Base-by-base conservation (phyloP, 805 yeast genomes). In the Schwanniomyces yamadae region DNA sequence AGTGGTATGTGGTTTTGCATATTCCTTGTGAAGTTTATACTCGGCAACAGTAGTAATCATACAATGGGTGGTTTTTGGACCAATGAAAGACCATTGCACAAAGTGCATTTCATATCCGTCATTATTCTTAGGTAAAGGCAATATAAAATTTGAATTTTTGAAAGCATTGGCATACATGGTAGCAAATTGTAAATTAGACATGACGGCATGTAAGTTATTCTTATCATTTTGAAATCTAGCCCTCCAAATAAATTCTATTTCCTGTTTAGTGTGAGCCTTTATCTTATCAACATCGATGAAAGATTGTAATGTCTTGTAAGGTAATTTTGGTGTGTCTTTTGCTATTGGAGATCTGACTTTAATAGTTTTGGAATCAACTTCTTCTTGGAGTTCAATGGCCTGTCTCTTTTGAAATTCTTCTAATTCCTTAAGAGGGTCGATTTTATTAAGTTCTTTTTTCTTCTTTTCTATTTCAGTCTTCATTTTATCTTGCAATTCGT, bases 1-100 rank as follows among this genome's bases (percentile, higher is more conserved):
- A 0, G 96, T 86, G 0, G 97, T 88, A 59, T 93, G 98, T 1
- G 99, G 98, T 55, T 87, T 82, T 7, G 99, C 96, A 60, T 72
- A 93, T 55, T 91, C 97, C 37, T 77, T 78, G 54, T 91, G 96
- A 19, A 89, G 72, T 59, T 91, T 89, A 62, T 79, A 93, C 61
- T 93, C 98, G 1, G 93, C 90, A 45, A 93, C 72, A 0, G 96
- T 80, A 2, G 99, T 93, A 49, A 93, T 70, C 75, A 93, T 74
- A 55, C 95, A 87, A 63, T 93, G 96, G 1, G 86, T 71, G 2
- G 97, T 90, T 27, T 78, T 50, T 11, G 85, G 82, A 1, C 91
- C 95, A 10, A 84, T 90, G 57, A 88, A 86, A 13, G 79, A 72
- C 99, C 99, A 93, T 63, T 93, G 98, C 15, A 90, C 78, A 57